A percentile compares a stretch with the other conserved stretches of the same genome.
These are phyloP conservation scores for Pisolithus orientalis DNA, from an alignment of 768 basidiomycete species.

Conservation along the genomic window DNA sequence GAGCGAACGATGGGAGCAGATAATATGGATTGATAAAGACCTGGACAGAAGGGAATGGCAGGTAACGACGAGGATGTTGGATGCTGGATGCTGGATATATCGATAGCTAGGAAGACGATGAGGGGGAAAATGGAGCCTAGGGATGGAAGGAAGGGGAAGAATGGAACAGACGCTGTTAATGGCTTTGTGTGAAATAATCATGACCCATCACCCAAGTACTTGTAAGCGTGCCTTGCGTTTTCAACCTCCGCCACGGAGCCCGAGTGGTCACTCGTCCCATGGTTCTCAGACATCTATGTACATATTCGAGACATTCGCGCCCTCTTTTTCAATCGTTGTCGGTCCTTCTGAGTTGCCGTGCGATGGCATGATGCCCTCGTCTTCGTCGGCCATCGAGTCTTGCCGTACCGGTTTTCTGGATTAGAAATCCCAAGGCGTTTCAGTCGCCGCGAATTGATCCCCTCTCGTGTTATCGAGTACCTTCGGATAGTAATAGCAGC, in stretches of 20 bases:
- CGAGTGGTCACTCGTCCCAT: neutral
- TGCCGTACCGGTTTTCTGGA: neutral
- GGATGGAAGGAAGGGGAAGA: constrained; percentile 4
- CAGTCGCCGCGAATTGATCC: no score
- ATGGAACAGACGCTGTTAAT: constrained; percentile 16
- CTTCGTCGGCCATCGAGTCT: neutral
- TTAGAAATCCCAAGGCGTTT: no score
- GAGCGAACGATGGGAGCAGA: neutral
- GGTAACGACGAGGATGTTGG: neutral
- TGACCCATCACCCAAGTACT: constrained; percentile 7
- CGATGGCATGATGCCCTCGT: neutral
- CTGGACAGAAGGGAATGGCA: neutral
- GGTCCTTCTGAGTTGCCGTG: neutral
- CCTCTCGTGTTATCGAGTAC: no score
- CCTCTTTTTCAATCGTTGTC: neutral
- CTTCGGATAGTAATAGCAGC: no score
- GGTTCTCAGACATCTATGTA: neutral
- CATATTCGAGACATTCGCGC: neutral
- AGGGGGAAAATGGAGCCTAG: neutral
- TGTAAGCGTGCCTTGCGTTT: constrained; percentile 16
- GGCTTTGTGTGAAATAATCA: constrained; percentile 23
- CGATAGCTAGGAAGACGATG: neutral
- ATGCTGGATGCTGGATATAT: neutral
- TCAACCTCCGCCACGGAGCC: constrained; percentile 24
- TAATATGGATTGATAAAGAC: neutral